A percentile compares a stretch with the other conserved stretches of the same genome.
phyloP scores from a whole-genome alignment of 768 basidiomycete genomes.

The Flagelloscypha sp. region DNA sequence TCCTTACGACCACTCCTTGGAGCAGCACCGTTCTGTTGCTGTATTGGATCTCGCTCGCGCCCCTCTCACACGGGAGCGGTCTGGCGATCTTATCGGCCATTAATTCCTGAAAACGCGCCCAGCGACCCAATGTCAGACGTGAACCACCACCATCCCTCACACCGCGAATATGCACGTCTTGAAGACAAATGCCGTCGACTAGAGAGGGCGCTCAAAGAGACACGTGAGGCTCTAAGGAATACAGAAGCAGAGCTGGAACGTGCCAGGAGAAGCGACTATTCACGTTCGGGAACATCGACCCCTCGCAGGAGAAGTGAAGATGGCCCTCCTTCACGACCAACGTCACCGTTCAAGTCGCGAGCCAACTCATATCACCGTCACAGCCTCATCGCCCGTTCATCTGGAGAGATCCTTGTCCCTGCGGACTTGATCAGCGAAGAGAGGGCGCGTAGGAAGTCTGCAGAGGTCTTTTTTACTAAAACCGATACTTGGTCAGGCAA shows the following conservation, averaged over 20 bases:
- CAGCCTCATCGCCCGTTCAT: conserved; percentile 4
- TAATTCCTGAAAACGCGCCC: too few relatives aligned
- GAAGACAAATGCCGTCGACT: conserved; percentile 57
- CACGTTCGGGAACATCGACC: conserved; percentile 4
- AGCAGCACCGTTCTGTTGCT: too few relatives aligned
- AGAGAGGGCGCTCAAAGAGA: conserved; percentile 57
- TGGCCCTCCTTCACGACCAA: too few relatives aligned
- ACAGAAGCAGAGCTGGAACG: conserved; percentile 56
- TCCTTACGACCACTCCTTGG: too few relatives aligned
- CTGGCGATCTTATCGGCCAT: too few relatives aligned
- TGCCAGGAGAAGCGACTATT: conserved; percentile 32
- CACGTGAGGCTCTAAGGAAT: conserved; percentile 46
- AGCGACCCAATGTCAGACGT: too few relatives aligned
- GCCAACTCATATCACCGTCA: conserved; percentile 18
- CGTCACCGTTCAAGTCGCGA: too few relatives aligned
- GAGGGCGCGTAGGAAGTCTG: conserved; percentile 46
- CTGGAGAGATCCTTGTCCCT: conserved; percentile 2
- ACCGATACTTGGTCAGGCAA: conserved; percentile 70
- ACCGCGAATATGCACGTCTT: too few relatives aligned
- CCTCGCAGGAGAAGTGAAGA: conserved; percentile 8
- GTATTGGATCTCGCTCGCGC: too few relatives aligned
- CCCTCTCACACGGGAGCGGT: too few relatives aligned
- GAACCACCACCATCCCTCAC: too few relatives aligned
- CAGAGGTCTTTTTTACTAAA: conserved; percentile 65
- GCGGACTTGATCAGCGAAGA: conserved; percentile 36